Percentiles rank a stretch among this genome's conserved stretches.
Evolutionary conservation across 495 filamentous ascomycete species (phyloP).

Genomic region (Penicillium macrosclerotiorum): DNA sequence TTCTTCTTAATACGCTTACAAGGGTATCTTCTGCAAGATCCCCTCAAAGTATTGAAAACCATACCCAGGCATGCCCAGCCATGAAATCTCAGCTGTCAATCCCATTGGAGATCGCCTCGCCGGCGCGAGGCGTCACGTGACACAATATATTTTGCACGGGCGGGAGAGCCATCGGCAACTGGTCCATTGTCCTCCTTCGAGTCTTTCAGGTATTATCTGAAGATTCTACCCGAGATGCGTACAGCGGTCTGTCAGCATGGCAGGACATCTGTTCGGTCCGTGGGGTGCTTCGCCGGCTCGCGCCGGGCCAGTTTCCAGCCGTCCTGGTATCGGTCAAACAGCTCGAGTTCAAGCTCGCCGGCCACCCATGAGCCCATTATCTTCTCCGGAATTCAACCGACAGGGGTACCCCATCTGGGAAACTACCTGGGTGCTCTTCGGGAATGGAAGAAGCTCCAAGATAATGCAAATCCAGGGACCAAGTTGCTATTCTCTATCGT

Average conservation of each 20-base stretch:
- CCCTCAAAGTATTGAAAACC: too few species aligned
- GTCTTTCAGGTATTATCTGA: too few species aligned
- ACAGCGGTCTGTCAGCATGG: not conserved
- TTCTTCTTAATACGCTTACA: constrained; percentile 7
- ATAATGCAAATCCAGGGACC: constrained; percentile 50
- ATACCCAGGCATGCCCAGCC: too few species aligned
- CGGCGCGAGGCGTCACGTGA: too few species aligned
- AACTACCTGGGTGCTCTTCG: constrained; percentile 94
- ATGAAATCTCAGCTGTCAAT: too few species aligned
- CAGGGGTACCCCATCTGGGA: constrained; percentile 90
- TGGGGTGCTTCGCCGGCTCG: not conserved
- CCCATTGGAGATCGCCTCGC: too few species aligned
- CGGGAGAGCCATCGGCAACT: not conserved
- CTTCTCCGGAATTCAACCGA: constrained; percentile 97
- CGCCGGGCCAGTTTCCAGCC: not conserved
- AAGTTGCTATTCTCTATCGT: constrained; percentile 81
- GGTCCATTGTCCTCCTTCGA: not conserved
- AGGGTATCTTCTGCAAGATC: too few species aligned
- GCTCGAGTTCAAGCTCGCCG: constrained; percentile 4
- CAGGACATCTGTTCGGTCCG: not conserved
- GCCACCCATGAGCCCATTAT: constrained; percentile 36
- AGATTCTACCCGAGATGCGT: constrained; percentile 8
- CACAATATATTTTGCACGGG: not conserved
- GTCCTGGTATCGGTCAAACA: constrained; percentile 15
- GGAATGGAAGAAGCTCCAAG: constrained; percentile 79